Conservation (phyloP, 1,139 yeast genomes). For the Sugiyamaella japonica region DNA sequence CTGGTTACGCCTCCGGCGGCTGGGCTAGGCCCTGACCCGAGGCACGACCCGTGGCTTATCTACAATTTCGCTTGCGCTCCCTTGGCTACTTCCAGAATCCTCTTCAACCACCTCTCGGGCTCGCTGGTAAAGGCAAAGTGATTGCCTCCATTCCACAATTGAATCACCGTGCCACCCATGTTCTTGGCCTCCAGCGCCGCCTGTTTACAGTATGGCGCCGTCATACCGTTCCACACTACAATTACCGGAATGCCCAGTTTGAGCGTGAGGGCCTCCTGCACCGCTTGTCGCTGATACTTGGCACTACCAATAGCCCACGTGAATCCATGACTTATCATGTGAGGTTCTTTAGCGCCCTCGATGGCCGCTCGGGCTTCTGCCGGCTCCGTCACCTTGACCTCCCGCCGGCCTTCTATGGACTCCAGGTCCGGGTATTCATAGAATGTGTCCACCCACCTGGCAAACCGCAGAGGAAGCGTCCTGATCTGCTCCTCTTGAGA, state of each 20-base stretch:
- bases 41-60: background rate
- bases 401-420: slow-evolving; percentile 10
- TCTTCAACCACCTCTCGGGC: slow-evolving; percentile 8
- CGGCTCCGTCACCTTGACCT: background rate
- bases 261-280: slow-evolving; percentile 10
- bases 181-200: slow-evolving; percentile 11
- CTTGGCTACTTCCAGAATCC: background rate
- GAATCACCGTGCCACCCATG: slow-evolving; percentile 6
- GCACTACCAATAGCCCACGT: slow-evolving; percentile 11
- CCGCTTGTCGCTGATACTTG: slow-evolving; percentile 6
- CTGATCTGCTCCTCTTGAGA: slow-evolving; percentile 10
- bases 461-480: slow-evolving; percentile 3
- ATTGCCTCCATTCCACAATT: slow-evolving; percentile 12
- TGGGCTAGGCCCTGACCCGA: no score
- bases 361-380: background rate
- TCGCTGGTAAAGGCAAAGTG: slow-evolving; percentile 10
- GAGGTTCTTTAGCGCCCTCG: slow-evolving; percentile 1
- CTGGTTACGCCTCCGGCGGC: no score
- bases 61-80: background rate
- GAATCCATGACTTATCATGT: slow-evolving; percentile 13
- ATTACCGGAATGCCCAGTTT: slow-evolving; percentile 9
- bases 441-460: slow-evolving; percentile 6
- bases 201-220: slow-evolving; percentile 15
- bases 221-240: slow-evolving; percentile 14
- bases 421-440: slow-evolving; percentile 6